phyloP scores from a whole-genome alignment of 495 filamentous ascomycete genomes.

The Trichoderma parareesei region DNA sequence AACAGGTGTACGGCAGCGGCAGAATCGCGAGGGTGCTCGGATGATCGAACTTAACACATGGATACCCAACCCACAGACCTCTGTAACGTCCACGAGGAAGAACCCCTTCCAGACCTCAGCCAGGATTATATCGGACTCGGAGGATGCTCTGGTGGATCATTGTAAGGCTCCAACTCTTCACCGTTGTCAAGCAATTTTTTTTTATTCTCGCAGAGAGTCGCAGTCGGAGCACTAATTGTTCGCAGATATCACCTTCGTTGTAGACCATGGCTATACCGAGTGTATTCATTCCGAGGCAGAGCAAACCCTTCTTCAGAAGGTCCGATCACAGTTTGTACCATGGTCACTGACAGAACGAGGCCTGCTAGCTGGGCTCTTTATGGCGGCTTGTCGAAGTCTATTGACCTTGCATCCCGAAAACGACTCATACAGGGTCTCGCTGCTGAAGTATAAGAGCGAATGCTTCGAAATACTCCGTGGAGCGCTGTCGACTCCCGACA shows the following conservation, averaged over 20 bases:
- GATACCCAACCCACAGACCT: not conserved
- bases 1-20: not conserved
- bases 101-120: not conserved
- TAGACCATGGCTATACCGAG: not conserved
- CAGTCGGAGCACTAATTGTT: not conserved
- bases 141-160: not conserved
- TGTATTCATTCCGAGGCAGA: not conserved
- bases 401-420: not conserved
- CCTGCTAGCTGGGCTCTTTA: not conserved
- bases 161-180: not conserved
- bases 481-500: not conserved
- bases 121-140: not conserved
- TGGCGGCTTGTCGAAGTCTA: not conserved
- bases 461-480: not conserved
- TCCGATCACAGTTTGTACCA: not conserved
- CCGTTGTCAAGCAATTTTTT: too few species aligned
- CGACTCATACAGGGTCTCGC: not conserved
- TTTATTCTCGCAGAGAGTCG: not conserved
- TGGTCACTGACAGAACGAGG: conserved; percentile 5
- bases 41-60: not conserved
- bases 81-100: not conserved
- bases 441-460: not conserved
- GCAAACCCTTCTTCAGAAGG: not conserved
- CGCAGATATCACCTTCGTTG: not conserved
- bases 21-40: not conserved